Evolutionary conservation across 495 filamentous ascomycete species (phyloP).

Genomic region (Bryoglossum gracile): DNA sequence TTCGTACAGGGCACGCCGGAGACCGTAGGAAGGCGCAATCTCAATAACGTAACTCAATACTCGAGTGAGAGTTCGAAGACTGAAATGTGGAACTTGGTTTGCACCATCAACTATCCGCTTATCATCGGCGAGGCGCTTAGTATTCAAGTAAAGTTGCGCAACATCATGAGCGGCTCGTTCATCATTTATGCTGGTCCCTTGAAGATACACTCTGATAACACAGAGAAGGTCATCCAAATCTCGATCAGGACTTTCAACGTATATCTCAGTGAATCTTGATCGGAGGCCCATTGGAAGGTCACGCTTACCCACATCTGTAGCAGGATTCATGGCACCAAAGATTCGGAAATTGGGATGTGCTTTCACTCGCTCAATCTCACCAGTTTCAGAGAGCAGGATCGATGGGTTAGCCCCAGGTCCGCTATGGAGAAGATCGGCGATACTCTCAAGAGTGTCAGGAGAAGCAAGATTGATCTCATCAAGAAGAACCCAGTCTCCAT

Average conservation of each 20-base stretch:
- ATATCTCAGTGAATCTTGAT: constrained; percentile 89
- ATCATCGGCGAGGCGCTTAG: constrained; percentile 69
- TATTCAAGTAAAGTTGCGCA: constrained; percentile 76
- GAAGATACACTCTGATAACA: constrained; percentile 82
- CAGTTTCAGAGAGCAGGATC: constrained; percentile 84
- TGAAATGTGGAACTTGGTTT: constrained; percentile 91
- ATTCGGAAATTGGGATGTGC: constrained; percentile 92
- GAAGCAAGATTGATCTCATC: constrained; percentile 97
- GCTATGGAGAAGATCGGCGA: constrained; percentile 74
- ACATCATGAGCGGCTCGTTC: constrained; percentile 65
- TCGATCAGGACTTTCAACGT: constrained; percentile 79
- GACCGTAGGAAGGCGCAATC: constrained; percentile 76
- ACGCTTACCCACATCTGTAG: constrained; percentile 92
- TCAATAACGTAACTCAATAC: constrained; percentile 80
- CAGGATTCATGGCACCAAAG: constrained; percentile 98
- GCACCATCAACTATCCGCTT: constrained; percentile 89
- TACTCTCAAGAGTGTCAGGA: constrained; percentile 87
- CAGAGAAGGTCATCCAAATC: constrained; percentile 74
- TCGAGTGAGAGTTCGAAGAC: constrained; percentile 87
- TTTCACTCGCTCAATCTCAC: constrained; percentile 77
- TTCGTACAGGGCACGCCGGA: constrained; percentile 82
- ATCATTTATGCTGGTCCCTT: constrained; percentile 55
- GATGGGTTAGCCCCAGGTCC: constrained; percentile 61
- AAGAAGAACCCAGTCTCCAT: constrained; percentile 95
- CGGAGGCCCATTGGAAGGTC: constrained; percentile 80